These are phyloP conservation scores for Pilobolus umbonatus DNA, from an alignment of 192 early-diverging fungal genomes.

Conservation along the genomic window DNA sequence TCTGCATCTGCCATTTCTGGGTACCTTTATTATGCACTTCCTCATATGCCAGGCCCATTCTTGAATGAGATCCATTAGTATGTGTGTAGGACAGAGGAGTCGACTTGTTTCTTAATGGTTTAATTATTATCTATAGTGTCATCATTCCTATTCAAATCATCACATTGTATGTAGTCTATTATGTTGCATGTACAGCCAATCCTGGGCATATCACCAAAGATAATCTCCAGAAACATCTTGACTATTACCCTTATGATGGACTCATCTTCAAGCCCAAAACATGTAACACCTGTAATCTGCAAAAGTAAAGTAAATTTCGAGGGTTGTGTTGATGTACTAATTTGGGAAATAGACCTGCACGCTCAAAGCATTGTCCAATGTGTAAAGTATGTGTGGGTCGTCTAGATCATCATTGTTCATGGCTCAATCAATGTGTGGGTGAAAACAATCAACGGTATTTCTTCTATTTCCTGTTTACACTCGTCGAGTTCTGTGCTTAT, in stretches of 20 bases:
- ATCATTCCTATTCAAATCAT: constrained; percentile 38
- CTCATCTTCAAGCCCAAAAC: constrained; percentile 44
- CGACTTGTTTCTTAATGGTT: not conserved
- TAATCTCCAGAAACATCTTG: constrained; percentile 37
- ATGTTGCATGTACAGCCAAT: constrained; percentile 39
- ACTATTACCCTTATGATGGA: constrained; percentile 40
- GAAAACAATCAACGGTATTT: constrained; percentile 52
- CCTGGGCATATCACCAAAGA: constrained; percentile 42
- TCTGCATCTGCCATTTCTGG: constrained; percentile 16
- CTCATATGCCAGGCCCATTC: constrained; percentile 32
- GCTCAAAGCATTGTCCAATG: constrained; percentile 54
- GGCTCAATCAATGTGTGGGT: constrained; percentile 53
- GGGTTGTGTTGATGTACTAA: not conserved
- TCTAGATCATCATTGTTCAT: constrained; percentile 50
- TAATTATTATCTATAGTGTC: constrained; percentile 18
- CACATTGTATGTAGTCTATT: constrained; percentile 42
- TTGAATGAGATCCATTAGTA: constrained; percentile 32
- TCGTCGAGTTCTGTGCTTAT: constrained; percentile 45
- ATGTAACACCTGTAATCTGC: constrained; percentile 47
- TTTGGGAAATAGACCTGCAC: constrained; percentile 47
- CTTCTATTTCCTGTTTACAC: constrained; percentile 42
- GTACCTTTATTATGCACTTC: constrained; percentile 26
- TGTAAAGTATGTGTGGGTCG: constrained; percentile 47
- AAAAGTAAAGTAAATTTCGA: constrained; percentile 35
- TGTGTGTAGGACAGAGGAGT: not conserved